Evolutionary conservation across 108 stramenopile genomes (phyloP), one percentile per base, ranked within the genome.

Genomic region (Licmophora abbreviata): DNA sequence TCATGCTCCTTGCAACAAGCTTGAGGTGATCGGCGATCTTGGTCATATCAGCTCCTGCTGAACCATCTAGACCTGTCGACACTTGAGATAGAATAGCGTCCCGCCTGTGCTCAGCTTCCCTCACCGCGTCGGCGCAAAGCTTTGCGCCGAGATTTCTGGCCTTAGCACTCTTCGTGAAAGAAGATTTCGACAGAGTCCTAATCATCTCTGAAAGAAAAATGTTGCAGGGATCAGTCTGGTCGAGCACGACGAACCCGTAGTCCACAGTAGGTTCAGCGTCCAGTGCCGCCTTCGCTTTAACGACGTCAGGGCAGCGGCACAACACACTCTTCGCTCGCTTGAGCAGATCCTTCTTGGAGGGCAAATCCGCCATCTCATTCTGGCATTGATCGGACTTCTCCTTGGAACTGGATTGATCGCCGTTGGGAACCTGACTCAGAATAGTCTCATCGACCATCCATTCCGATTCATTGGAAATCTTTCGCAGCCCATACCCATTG

Each of bases 171-270:
- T 32, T 45, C n/a, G 46, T 37, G 49, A 29, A 36, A 41, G 30
- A 50, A 22, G 26, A 51, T 57, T 70, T 80, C 18, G 79, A 47
- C 5, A 75, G 29, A 2, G 66, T 73, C 20, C 74, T 51, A 1
- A 83, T 22, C 64, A 91, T 64, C 42, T 82, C 89, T 17, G 74
- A 75, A 2, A 91, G 61, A 23, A 91, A 61, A 24, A 73, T 44
- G 44, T 83, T 86, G 15, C 62, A 55, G 21, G 48, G 47, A 46
- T 71, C 58, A 8, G 51, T 58, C 29, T 84, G 80, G 44, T 91
- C 77, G 25, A 91, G 53, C n/a, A 76, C 62, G 29, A 51, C 25
- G 59, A 65, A 82, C 37, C 55, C 20, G 4, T 44, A 42, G 21
- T 35, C 58, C 25, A 56, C 33, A 36, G 56, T 56, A 27, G 37